Percentiles rank a stretch among this genome's conserved stretches.
phyloP scores from a whole-genome alignment of 306 rosid species.

The Begonia loranthoides region DNA sequence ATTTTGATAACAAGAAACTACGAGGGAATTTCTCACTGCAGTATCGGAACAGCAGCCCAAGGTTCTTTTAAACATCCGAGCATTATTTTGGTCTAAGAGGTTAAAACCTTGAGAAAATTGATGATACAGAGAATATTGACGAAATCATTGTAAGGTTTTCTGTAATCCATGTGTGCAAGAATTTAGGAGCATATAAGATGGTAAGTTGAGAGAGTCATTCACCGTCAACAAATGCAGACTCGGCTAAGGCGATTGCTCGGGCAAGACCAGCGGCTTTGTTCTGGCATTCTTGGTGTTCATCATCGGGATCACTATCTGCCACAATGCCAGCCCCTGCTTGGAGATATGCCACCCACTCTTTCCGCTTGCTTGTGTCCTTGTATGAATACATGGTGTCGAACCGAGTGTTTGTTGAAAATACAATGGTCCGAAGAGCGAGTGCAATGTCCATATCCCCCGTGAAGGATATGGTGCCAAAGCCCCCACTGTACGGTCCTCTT shows the following conservation, averaged over 20 bases:
- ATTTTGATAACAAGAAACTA: too few species aligned
- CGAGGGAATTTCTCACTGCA: too few species aligned
- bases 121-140: too few species aligned
- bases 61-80: too few species aligned
- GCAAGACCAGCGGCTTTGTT: conserved; percentile 88
- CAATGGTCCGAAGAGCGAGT: conserved; percentile 67
- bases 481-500: conserved; percentile 74
- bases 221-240: conserved; percentile 45
- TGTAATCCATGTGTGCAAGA: too few species aligned
- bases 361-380: conserved; percentile 28
- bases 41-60: too few species aligned
- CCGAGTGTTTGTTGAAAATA: conserved; percentile 42
- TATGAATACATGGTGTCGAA: conserved; percentile 66
- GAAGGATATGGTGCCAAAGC: conserved; percentile 61
- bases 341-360: conserved; percentile 70
- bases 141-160: too few species aligned
- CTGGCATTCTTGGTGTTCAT: conserved; percentile 67
- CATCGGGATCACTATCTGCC: conserved; percentile 68
- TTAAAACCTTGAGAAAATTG: too few species aligned
- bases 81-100: too few species aligned
- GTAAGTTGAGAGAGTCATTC: conserved; percentile 4
- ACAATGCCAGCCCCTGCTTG: conserved; percentile 89
- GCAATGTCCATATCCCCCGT: conserved; percentile 66
- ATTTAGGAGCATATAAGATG: too few species aligned
- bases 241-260: conserved; percentile 78